Evolutionary conservation across 352 stramenopile species (phyloP).

Genomic region (Pythium biforme): DNA sequence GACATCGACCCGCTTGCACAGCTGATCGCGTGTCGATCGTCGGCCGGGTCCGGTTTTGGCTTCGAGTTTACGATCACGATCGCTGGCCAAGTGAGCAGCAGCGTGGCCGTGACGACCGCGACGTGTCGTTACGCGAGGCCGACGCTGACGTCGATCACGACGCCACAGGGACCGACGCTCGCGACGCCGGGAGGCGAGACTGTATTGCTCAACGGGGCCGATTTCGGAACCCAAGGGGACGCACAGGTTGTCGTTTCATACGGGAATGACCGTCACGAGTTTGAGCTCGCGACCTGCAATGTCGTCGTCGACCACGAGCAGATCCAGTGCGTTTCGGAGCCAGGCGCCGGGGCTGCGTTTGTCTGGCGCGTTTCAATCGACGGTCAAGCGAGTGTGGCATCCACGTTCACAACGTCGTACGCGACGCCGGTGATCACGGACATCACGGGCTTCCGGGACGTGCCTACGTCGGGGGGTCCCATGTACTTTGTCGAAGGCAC

Average conservation of each 20-base stretch:
- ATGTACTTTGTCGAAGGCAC: slow-evolving; percentile 47
- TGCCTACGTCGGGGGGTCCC: slow-evolving; percentile 41
- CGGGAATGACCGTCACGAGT: slow-evolving; percentile 37
- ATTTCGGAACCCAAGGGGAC: slow-evolving; percentile 42
- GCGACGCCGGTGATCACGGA: slow-evolving; percentile 31
- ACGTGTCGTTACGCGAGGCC: slow-evolving; percentile 41
- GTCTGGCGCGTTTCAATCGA: slow-evolving; percentile 43
- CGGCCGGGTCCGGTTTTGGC: slow-evolving; percentile 34
- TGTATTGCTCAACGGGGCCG: slow-evolving; percentile 41
- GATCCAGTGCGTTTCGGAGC: slow-evolving; percentile 33
- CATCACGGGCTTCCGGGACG: slow-evolving; percentile 45
- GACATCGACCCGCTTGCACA: slow-evolving; percentile 16
- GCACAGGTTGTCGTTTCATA: slow-evolving; percentile 35
- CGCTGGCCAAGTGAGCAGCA: slow-evolving; percentile 33
- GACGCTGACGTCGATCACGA: slow-evolving; percentile 22
- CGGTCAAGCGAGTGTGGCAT: slow-evolving; percentile 28
- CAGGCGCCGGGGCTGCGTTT: slow-evolving; percentile 37
- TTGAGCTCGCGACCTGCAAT: slow-evolving; percentile 43
- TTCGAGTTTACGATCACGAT: slow-evolving; percentile 39
- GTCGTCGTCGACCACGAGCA: slow-evolving; percentile 41
- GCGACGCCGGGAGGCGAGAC: slow-evolving; percentile 33
- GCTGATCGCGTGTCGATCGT: slow-evolving; percentile 40
- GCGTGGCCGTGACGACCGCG: slow-evolving; percentile 6
- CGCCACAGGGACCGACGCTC: slow-evolving; percentile 20
- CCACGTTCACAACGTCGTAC: slow-evolving; percentile 30